Base-by-base conservation (phyloP, 768 basidiomycete species). In the Hydnomerulius pinastri region DNA sequence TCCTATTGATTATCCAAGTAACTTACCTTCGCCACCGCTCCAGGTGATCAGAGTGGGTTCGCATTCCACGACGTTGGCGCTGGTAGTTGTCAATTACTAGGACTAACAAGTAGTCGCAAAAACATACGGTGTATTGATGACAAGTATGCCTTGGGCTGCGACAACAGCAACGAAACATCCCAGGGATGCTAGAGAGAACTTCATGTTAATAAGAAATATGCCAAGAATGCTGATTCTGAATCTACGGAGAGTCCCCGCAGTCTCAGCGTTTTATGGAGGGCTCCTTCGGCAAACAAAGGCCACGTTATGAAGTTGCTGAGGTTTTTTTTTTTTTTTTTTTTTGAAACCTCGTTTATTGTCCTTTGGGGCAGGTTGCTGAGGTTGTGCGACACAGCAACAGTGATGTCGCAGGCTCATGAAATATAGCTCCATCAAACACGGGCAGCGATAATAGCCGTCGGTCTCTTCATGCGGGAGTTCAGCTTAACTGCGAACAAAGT, bases 81-180 rank as follows among this genome's bases (percentile, higher is more conserved):
- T 84, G 56, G 17, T 56, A 29, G n/a, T 15, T 23, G 40, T 42
- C 13, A 23, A 20, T 29, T 20, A 33, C 4, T 6, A 17, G 17
- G 10, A 23, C n/a, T 21, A 24, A 4, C 6, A 10, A 15, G n/a
- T 42, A n/a, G n/a, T n/a, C 33, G 29, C 8, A 13, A 25, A 11
- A 23, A 73, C 83, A 58, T 57, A 86, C 85, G 85, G 86, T 51
- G 85, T 88, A 63, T 85, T 81, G 64, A 87, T 70, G 1, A 53
- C 66, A 56, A 80, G 60, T 25, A 30, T 27, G 20, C 54, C 53
- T 60, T 79, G 78, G 17, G 77, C 80, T 39, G 68, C 40, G 51
- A 65, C 80, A 45, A 65, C 65, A 46, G 68, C 61, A 47, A 70
- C 72, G 57, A 74, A 58, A 56, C 76, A 64, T 38, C 70, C 67